These are phyloP conservation scores for Tricholomella constricta DNA, from an alignment of 768 basidiomycete genomes.

Conservation along the genomic window DNA sequence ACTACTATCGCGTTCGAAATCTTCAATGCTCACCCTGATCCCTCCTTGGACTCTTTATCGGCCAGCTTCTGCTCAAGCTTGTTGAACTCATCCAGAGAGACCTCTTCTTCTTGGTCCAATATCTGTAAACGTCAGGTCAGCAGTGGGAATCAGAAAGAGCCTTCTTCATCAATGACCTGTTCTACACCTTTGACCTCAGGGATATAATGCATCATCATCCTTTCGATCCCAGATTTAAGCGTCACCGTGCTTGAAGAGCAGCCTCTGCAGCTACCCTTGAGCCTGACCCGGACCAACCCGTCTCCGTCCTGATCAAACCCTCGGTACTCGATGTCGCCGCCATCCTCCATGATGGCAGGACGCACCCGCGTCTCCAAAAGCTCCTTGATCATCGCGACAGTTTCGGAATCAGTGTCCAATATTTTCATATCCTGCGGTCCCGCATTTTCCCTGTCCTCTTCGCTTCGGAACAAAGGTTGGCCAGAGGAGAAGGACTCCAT, in stretches of 20 bases:
- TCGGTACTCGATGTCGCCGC: conserved; percentile 95
- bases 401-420: conserved; percentile 92
- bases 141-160: neutral
- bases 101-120: conserved; percentile 84
- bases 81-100: conserved; percentile 85
- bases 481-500: conserved; percentile 99
- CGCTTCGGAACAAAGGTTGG: conserved; percentile 80
- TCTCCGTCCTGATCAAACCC: conserved; percentile 83
- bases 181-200: conserved; percentile 93
- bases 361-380: conserved; percentile 91
- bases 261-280: conserved; percentile 97
- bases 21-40: conserved; percentile 42
- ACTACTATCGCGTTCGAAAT: neutral
- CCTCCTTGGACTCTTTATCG: conserved; percentile 44
- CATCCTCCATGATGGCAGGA: conserved; percentile 98
- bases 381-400: conserved; percentile 99
- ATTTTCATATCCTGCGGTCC: conserved; percentile 94
- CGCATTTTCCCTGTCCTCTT: conserved; percentile 75
- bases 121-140: conserved; percentile 52
- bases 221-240: conserved; percentile 93
- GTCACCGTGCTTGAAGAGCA: conserved; percentile 95
- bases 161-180: conserved; percentile 52
- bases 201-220: conserved; percentile 99
- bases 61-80: conserved; percentile 79
- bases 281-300: conserved; percentile 81